Conservation (phyloP, 129 eudicot species). For the Kitagawia praeruptora region DNA sequence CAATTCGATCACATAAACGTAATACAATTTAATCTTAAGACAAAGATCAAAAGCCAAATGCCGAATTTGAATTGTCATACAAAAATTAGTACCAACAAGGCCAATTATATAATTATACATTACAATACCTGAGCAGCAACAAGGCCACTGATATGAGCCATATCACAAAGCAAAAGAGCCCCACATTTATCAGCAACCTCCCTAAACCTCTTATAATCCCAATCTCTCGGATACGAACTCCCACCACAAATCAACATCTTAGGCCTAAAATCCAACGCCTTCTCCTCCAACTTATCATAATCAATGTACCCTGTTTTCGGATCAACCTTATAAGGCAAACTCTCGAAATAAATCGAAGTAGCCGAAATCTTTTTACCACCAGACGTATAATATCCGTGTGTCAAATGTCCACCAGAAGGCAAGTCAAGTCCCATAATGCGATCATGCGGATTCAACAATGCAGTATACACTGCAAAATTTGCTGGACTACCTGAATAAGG, state of each 20-base stretch:
- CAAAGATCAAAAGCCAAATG: no score
- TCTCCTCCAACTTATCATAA: slow-evolving; percentile 81
- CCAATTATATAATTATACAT: background rate
- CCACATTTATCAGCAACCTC: slow-evolving; percentile 79
- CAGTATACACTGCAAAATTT: slow-evolving; percentile 88
- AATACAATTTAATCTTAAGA: no score
- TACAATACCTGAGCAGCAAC: slow-evolving; percentile 96
- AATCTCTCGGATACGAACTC: slow-evolving; percentile 95
- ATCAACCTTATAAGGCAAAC: slow-evolving; percentile 93
- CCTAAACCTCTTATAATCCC: slow-evolving; percentile 75
- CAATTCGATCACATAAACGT: no score
- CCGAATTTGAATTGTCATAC: no score
- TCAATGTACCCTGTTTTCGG: slow-evolving; percentile 65
- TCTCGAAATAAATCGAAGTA: slow-evolving; percentile 89
- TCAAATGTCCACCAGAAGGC: slow-evolving; percentile 92
- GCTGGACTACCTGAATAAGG: slow-evolving; percentile 92
- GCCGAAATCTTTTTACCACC: slow-evolving; percentile 85
- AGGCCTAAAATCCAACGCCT: slow-evolving; percentile 91
- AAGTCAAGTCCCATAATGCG: slow-evolving; percentile 91
- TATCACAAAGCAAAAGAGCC: slow-evolving; percentile 77
- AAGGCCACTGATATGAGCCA: slow-evolving; percentile 99
- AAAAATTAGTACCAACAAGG: no score
- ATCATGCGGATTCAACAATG: slow-evolving; percentile 72
- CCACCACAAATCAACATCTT: slow-evolving; percentile 92
- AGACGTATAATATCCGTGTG: slow-evolving; percentile 82